Conservation (phyloP, 441 rosid genomes). For the Eutrema salsugineum region DNA sequence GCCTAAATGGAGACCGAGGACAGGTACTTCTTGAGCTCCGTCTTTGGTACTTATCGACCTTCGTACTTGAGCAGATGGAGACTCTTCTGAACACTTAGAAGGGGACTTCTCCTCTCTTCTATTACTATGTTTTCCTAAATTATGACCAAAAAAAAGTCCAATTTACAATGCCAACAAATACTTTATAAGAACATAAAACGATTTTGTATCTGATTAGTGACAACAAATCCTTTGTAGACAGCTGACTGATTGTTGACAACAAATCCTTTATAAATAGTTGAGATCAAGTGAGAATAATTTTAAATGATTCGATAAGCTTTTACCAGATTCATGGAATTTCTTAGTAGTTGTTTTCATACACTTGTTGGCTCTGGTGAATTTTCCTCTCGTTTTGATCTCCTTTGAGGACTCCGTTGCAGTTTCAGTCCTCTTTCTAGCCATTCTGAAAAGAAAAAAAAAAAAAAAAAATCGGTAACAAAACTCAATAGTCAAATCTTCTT, state of each 20-base stretch:
- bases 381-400: constrained; percentile 18
- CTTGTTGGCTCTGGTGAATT: constrained; percentile 15
- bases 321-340: constrained; percentile 18
- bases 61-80: constrained; percentile 5
- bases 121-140: constrained; percentile 22
- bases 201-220: not conserved
- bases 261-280: not conserved
- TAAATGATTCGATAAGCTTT: not conserved
- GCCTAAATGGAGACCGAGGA: constrained; percentile 25
- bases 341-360: constrained; percentile 17
- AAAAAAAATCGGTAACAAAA: not conserved
- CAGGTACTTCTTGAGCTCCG: constrained; percentile 9
- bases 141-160: not conserved
- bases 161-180: not conserved
- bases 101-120: constrained; percentile 27
- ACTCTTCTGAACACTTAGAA: constrained; percentile 22
- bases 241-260: no score
- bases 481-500: not conserved
- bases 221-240: not conserved
- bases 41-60: constrained; percentile 8
- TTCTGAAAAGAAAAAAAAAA: not conserved
- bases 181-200: not conserved
- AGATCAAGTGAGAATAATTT: not conserved
- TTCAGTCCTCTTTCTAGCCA: constrained; percentile 26
- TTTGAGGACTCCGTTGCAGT: constrained; percentile 12